phyloP scores from a whole-genome alignment of 768 basidiomycete genomes.

The Lentinula sp. region DNA sequence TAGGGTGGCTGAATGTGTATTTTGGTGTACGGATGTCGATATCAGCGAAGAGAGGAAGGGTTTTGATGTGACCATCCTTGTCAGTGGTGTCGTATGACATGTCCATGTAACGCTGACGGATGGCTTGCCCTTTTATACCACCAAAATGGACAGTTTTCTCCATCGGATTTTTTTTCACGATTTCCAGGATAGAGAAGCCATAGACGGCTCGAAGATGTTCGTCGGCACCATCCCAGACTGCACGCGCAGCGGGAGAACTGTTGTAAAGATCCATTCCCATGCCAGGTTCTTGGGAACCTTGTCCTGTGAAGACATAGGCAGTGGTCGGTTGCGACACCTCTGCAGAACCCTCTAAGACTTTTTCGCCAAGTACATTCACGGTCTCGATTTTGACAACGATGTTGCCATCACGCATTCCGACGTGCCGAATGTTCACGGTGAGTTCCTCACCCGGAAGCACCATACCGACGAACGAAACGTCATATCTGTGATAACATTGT shows the following conservation, averaged over 20 bases:
- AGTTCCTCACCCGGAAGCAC: constrained; percentile 88
- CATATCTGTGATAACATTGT: constrained; percentile 49
- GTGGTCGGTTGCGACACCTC: constrained; percentile 91
- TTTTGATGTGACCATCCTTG: constrained; percentile 93
- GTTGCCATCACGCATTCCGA: constrained; percentile 89
- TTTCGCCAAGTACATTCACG: constrained; percentile 78
- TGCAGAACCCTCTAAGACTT: constrained; percentile 87
- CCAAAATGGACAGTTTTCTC: constrained; percentile 98
- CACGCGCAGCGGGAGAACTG: constrained; percentile 85
- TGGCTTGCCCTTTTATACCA: constrained; percentile 97
- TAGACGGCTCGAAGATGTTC: constrained; percentile 90
- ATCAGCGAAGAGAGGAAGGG: constrained; percentile 91
- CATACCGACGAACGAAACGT: constrained; percentile 97
- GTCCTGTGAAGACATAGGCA: constrained; percentile 97
- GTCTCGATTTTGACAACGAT: constrained; percentile 90
- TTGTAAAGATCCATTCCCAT: constrained; percentile 99
- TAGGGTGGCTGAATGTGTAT: constrained; percentile 98
- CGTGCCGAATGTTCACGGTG: constrained; percentile 80
- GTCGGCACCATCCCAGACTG: constrained; percentile 97
- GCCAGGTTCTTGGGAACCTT: constrained; percentile 95
- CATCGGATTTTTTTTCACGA: constrained; percentile 98
- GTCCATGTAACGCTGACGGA: constrained; percentile 99
- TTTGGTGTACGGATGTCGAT: constrained; percentile 92
- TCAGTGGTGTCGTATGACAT: constrained; percentile 98
- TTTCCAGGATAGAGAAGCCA: constrained; percentile 97